Base-by-base conservation (phyloP, 1,284 basidiomycete species). In the Melampsora larici-populina region DNA sequence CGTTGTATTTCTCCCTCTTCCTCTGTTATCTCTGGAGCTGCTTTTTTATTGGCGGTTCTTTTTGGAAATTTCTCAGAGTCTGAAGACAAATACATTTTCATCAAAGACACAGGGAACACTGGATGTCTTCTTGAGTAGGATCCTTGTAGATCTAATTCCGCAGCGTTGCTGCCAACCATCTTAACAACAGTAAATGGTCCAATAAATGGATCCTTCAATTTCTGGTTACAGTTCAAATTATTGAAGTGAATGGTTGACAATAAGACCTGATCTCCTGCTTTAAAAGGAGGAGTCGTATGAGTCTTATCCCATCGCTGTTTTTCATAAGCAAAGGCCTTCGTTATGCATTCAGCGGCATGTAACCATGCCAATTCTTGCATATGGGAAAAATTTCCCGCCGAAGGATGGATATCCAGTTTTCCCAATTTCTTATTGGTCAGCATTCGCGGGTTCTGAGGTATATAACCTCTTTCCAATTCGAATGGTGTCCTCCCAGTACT, bases 201-300 rank as follows among this genome's bases (percentile, higher is more conserved):
- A n/a, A 65, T 26, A 64, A 73, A 73, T 2, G 58, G 26, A 62
- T 73, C 71, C 49, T 65, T 73, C n/a, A 73, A 31, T 36, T 73
- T 73, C 21, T 26, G 29, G 21, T 43, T 43, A 15, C 36, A 36
- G 15, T 49, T 33, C 1, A 73, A n/a, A 31, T 43, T 73, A n/a
- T 49, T 63, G 24, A 64, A 73, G 13, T 73, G 51, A 8, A 48
- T 49, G n/a, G 62, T 72, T 8, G 33, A 72, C 0, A 72, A 11
- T 8, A 63, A 48, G 4, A 72, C 55, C n/a, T n/a, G n/a, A n/a
- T n/a, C n/a, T n/a, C n/a, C n/a, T n/a, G n/a, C n/a, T n/a, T n/a
- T n/a, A n/a, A 15, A 31, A 15, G n/a, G 26, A n/a, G n/a, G n/a
- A n/a, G n/a, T n/a, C n/a, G n/a, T n/a, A n/a, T n/a, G n/a, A n/a